Base-by-base conservation (phyloP, 2,329 filamentous ascomycete genomes). In the Raffaelea ambrosiae region DNA sequence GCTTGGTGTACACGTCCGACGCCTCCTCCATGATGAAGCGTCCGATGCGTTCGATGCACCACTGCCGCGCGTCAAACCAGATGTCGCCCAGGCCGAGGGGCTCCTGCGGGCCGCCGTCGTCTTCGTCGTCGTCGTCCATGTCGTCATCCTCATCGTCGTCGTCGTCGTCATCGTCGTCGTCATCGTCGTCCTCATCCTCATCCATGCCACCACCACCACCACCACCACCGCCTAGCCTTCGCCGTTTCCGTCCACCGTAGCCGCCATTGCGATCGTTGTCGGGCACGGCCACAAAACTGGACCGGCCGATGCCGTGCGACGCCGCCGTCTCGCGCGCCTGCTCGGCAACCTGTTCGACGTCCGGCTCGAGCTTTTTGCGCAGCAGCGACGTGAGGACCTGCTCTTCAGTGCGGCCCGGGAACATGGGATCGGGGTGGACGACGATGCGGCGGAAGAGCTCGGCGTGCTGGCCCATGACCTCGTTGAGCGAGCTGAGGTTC, bases 361-460 rank as follows among this genome's bases (percentile, higher is more conserved):
- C 74, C 0, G 87, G 86, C 55, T 93, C 88, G 43, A 89, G 74
- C 62, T 93, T 93, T 66, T 93, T 94, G 36, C 88, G 83, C 29
- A 94, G 70, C 2, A 95, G 71, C 57, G 84, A 78, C 22, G 77
- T 72, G 1, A 91, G 73, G 4, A 87, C 72, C 43, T 64, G 67
- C 62, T 85, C 79, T 50, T 87, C 81, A 5, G 76, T 83, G 56
- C 76, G 82, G 35, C 79, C 84, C 4, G 80, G 88, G 65, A 79
- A 93, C 62, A 82, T 81, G 2, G 87, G 85, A 13, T 83, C 80
- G 0, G 88, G 88, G 60, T 86, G 88, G 20, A 86, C 77, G 53
- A 86, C 83, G 45, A 88, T 74, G 47, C 80, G 79, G 48, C 74
- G 74, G 52, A 94, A 80, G 41, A 88, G 74, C 39, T 83, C 75